Base-by-base conservation (phyloP, 2,329 filamentous ascomycete species). In the Coniochaeta pulveracea region DNA sequence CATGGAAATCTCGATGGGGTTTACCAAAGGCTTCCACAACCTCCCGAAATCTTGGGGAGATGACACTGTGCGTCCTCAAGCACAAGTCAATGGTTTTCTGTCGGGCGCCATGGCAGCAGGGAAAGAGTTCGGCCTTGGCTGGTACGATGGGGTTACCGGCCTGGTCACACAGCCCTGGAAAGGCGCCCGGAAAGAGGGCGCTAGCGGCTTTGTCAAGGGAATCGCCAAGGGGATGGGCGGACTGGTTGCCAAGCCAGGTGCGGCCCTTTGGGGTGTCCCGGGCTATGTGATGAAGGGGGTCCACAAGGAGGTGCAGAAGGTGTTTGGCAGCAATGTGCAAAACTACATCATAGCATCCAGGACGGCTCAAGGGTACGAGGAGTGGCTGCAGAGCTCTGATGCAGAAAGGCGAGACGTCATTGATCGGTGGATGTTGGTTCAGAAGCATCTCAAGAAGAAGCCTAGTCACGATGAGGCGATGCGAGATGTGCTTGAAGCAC, bases 11-110 rank as follows among this genome's bases (percentile, higher is more conserved):
- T 81, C 81, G 15, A 57, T 93, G 23, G 80, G 80, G 3, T 57
- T 91, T 26, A 79, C 84, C 1, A 80, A 78, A 52, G 85, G 85
- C 0, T 89, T 93, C 50, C 79, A 85, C 48, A 91, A 93, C 44
- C 76, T 81, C 5, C 85, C 85, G 1, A 76, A 73, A 42, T 60
- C 93, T 2, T 93, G 91, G 47, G 80, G 85, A 19, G 85, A 89
- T 44, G 73, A 81, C 2, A 84, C 76, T 3, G 74, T 93, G 1
- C 68, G 82, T n/a, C 76, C 79, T 14, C 61, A 72, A 3, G 79
- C 83, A 37, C 83, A 80, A 44, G 80, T 93, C 5, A 85, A 80
- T 0, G 80, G 77, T 35, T 60, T 91, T 34, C 66, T 72, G 33
- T 84, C 76, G 40, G 85, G 85, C 0, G 56, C 91, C 19, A 76